These are phyloP conservation scores for Salix exigua DNA, from an alignment of 345 rosid species.

Conservation along the genomic window DNA sequence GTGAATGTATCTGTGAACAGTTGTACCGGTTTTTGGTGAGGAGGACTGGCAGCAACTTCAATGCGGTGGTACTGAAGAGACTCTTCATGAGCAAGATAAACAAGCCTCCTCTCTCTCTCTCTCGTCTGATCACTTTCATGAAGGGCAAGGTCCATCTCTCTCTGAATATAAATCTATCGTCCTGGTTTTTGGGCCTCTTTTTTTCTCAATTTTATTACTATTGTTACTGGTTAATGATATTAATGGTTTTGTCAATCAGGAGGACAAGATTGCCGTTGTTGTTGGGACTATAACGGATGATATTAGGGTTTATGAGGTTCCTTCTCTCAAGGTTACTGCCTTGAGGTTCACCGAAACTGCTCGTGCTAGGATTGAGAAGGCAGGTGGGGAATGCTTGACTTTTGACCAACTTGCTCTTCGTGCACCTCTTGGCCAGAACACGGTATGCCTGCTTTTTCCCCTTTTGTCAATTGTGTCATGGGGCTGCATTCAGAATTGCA, in stretches of 20 bases:
- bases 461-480: not conserved
- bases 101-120: constrained; percentile 87
- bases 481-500: not conserved
- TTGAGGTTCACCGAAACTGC: constrained; percentile 89
- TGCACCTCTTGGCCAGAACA: constrained; percentile 95
- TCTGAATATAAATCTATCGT: not conserved
- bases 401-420: constrained; percentile 89
- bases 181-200: not conserved
- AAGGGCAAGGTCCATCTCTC: constrained; percentile 56
- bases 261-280: constrained; percentile 71
- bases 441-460: constrained; percentile 36
- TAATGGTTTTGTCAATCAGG: constrained; percentile 35
- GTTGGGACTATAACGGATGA: constrained; percentile 90
- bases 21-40: constrained; percentile 86
- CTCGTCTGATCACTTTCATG: constrained; percentile 62
- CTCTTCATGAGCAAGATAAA: constrained; percentile 93
- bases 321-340: constrained; percentile 79
- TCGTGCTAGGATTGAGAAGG: constrained; percentile 92
- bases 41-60: constrained; percentile 90
- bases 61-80: constrained; percentile 85
- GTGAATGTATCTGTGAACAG: constrained; percentile 28
- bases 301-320: constrained; percentile 71
- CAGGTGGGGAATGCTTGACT: constrained; percentile 97
- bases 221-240: not conserved
- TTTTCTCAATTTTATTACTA: not conserved